Base-by-base conservation (phyloP, 2,329 filamentous ascomycete species). In the Pyrenochaeta sp. region DNA sequence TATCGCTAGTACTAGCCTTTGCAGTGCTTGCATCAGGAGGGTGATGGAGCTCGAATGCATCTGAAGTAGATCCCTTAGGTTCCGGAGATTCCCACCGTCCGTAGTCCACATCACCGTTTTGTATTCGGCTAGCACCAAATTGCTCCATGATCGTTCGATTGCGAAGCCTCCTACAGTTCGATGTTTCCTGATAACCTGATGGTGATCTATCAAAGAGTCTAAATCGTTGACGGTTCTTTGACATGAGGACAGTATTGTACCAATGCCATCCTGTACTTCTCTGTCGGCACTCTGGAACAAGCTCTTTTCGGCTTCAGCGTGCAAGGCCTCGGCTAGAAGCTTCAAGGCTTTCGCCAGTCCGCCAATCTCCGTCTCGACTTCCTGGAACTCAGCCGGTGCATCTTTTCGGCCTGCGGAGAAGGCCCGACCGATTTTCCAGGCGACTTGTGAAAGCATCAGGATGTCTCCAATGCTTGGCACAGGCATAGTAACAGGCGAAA, bases 101-200 rank as follows among this genome's bases (percentile, higher is more conserved):
- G 77, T 74, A 2, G 80, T 82, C 81, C 81, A 83, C 56, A 76
- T 75, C 67, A 82, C 75, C 5, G 74, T 77, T 53, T 76, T 76
- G 65, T 80, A 81, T 57, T 79, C 76, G 5, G 74, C 64, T 7
- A 82, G 45, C 0, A 82, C 78, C 2, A 78, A 64, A 39, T 79
- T 73, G 49, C 76, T 80, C 81, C 81, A 83, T 42, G 72, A 75
- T 45, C 79, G 72, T 54, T 82, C 79, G 24, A 80, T 75, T 1
- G 77, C 72, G 52, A 78, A 79, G 2, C 78, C 78, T 9, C 76
- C 74, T 19, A 68, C 70, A 0, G 77, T 80, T 25, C 76, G 72
- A 52, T 77, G 75, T 59, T 78, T 80, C 48, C 71, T 76, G 61
- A 81, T 77, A 47, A 80, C 76, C 53, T 81, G 80, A 61, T 82